Evolutionary conservation across 2,329 filamentous ascomycete species (phyloP), one percentile per base, ranked within the genome.

Genomic region (Metarhizium album): DNA sequence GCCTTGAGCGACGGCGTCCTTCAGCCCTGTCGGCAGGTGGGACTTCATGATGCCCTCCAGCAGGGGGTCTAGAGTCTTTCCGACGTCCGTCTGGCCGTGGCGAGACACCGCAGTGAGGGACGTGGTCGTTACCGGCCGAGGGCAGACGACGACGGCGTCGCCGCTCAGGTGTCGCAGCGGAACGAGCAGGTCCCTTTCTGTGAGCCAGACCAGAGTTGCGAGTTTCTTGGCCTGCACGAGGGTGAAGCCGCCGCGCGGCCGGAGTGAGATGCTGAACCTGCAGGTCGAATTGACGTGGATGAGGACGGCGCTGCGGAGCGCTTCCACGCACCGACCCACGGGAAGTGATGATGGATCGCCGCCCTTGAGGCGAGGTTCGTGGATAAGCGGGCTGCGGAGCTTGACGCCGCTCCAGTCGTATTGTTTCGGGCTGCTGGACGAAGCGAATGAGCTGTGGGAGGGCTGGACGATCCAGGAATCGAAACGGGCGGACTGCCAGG

Each of bases 401-500:
- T 23, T 20, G 47, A 49, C n/a, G 24, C 24, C 38, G 20, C 29
- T 24, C 40, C 47, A 49, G 40, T 43, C 27, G 29, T 45, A 43
- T 20, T 43, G 9, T 13, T 8, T 23, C n/a, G 38, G 24, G 31
- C 45, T 24, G 31, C 29, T 7, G 3, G 31, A n/a, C 6, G 29
- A 18, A 3, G 45, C 29, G 29, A 2, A 11, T 16, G 27, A 20
- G 18, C 4, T 8, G 16, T 23, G 13, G 35, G n/a, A 47, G 33
- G 47, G 47, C 18, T 35, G 47, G 11, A 49, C 13, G 4, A 49
- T 23, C 24, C 37, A 22, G 11, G 38, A 27, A 23, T 49, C 40
- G 38, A 49, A 45, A 16, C 47, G 47, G 11, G 47, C 47, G 16
- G 47, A 49, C 20, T 49, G 47, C 47, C 47, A 45, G 11, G 47